Conservation (phyloP, 805 yeast genomes). For the Metschnikowia chrysomelidarum region DNA sequence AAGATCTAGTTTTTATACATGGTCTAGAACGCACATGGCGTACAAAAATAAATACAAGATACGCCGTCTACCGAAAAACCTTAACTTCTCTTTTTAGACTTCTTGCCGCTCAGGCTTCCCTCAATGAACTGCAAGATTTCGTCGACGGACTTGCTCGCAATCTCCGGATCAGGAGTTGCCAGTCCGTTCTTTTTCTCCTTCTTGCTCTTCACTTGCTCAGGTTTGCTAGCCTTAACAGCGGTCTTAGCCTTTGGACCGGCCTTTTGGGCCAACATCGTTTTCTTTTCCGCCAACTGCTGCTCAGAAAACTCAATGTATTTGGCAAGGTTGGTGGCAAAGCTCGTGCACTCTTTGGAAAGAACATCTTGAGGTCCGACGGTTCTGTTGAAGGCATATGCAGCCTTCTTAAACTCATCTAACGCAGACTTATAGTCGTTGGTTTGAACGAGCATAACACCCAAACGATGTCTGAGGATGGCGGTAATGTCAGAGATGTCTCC, state of each 20-base stretch:
- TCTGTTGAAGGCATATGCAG: constrained; percentile 55
- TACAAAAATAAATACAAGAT: constrained; percentile 11
- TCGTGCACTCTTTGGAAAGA: constrained; percentile 64
- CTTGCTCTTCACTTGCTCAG: constrained; percentile 20
- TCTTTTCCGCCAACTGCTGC: constrained; percentile 33
- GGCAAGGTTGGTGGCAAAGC: constrained; percentile 59
- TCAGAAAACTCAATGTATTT: constrained; percentile 47
- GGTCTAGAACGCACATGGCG: constrained; percentile 2
- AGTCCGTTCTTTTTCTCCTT: constrained; percentile 16
- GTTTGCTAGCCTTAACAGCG: constrained; percentile 16
- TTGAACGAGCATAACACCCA: constrained; percentile 50
- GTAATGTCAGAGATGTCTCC: constrained; percentile 61
- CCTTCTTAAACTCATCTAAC: constrained; percentile 49
- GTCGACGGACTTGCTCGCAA: constrained; percentile 66
- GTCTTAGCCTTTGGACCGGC: constrained; percentile 21
- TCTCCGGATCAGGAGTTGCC: constrained; percentile 44
- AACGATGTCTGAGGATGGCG: constrained; percentile 66
- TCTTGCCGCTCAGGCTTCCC: constrained; percentile 41
- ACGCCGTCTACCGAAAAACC: constrained; percentile 2
- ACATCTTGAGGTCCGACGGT: constrained; percentile 67
- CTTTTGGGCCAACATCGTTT: constrained; percentile 21
- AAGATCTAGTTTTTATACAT: too few species aligned
- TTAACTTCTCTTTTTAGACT: constrained; percentile 15
- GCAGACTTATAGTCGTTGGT: constrained; percentile 55
- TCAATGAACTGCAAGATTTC: constrained; percentile 71